Conservation (phyloP, 768 basidiomycete genomes). For the Boletellus emodensis region DNA sequence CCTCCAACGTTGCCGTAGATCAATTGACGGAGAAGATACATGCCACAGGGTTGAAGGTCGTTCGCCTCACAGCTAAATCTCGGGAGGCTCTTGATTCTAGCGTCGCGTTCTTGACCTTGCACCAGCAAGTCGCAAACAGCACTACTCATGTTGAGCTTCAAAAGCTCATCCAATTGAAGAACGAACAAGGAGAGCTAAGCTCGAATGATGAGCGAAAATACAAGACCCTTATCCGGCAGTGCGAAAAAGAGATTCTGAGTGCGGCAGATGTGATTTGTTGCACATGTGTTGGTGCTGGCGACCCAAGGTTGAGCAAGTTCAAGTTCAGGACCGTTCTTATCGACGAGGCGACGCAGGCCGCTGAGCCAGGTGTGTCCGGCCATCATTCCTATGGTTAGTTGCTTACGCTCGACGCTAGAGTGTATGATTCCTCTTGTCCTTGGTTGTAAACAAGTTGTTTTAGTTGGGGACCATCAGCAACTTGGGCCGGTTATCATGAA, state of each 20-base stretch:
- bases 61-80: constrained; percentile 95
- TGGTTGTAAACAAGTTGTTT: constrained; percentile 96
- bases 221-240: constrained; percentile 90
- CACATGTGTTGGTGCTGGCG: constrained; percentile 97
- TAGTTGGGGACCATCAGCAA: constrained; percentile 96
- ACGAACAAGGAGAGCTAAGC: constrained; percentile 95
- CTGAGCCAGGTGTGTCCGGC: constrained; percentile 74
- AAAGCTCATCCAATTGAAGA: constrained; percentile 97
- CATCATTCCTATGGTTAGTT: neutral
- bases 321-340: constrained; percentile 99
- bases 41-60: constrained; percentile 96
- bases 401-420: constrained; percentile 47
- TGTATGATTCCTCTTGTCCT: constrained; percentile 99
- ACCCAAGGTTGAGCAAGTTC: constrained; percentile 92
- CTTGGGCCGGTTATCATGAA: constrained; percentile 99
- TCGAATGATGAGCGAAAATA: constrained; percentile 97
- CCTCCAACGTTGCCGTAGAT: constrained; percentile 98
- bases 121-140: constrained; percentile 96
- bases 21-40: constrained; percentile 99
- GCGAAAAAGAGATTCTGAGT: constrained; percentile 94
- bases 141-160: constrained; percentile 95
- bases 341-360: constrained; percentile 97
- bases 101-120: constrained; percentile 88
- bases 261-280: constrained; percentile 98
- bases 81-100: constrained; percentile 98